Evolutionary conservation across 169 alveolate species (phyloP).

Genomic region (Miamiensis avidus): DNA sequence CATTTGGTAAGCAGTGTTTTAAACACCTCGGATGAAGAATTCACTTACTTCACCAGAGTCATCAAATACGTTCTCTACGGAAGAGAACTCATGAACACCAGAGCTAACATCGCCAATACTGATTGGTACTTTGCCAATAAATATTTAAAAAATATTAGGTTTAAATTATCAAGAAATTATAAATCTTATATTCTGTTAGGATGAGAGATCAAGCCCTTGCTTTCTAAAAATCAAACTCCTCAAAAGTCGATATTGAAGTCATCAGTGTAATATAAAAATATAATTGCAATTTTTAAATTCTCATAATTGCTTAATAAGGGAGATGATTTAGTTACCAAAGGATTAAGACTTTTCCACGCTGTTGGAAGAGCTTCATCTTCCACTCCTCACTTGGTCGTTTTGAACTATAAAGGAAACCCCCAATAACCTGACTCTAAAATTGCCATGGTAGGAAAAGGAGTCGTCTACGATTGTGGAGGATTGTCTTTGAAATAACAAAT

Average conservation of each 20-base stretch:
- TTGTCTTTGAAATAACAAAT: conserved; percentile 37
- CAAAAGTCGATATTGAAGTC: neutral
- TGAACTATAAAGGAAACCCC: conserved; percentile 26
- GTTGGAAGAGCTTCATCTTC: conserved; percentile 37
- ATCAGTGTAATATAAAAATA: neutral
- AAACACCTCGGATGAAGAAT: neutral
- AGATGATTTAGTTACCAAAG: conserved; percentile 16
- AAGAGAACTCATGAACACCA: neutral
- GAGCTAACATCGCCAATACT: neutral
- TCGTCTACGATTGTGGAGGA: conserved; percentile 64
- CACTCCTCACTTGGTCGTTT: conserved; percentile 5
- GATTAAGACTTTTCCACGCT: conserved; percentile 18
- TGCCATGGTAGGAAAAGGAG: conserved; percentile 64
- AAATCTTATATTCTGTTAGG: neutral
- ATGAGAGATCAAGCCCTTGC: neutral
- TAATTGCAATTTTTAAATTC: neutral
- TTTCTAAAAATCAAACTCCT: neutral
- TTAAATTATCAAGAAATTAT: neutral
- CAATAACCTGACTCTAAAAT: conserved; percentile 6
- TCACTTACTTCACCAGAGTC: neutral
- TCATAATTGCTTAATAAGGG: neutral
- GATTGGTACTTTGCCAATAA: neutral
- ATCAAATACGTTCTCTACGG: neutral
- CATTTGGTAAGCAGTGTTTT: neutral
- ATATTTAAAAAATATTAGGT: neutral